Evolutionary conservation across 2,329 filamentous ascomycete species (phyloP).

Genomic region (Xylariaceae sp.): DNA sequence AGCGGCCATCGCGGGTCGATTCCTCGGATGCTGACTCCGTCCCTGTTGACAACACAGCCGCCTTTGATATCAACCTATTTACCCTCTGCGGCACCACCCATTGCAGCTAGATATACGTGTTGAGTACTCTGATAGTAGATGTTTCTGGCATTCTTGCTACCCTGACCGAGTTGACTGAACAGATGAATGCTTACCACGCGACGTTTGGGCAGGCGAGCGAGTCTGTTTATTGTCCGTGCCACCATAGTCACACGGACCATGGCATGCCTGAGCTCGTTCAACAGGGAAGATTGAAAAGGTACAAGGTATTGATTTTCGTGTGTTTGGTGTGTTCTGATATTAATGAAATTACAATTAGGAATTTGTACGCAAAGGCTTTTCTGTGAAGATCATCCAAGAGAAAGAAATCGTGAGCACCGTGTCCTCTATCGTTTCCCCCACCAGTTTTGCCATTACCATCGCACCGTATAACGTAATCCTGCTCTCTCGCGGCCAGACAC

Average conservation of each 20-base stretch:
- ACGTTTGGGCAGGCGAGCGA: conserved; percentile 12
- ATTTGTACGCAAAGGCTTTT: background rate
- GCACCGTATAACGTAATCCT: background rate
- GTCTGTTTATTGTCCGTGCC: conserved; percentile 12
- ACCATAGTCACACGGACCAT: conserved; percentile 5
- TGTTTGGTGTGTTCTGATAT: background rate
- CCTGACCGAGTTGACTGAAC: background rate
- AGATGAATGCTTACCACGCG: conserved; percentile 11
- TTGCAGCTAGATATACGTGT: conserved; percentile 1
- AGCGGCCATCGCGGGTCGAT: background rate
- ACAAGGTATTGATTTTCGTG: background rate
- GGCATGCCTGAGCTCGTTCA: background rate
- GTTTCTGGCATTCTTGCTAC: background rate
- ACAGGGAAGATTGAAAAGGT: background rate
- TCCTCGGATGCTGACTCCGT: conserved; percentile 2
- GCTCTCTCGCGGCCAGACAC: background rate
- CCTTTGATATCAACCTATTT: background rate
- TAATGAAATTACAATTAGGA: background rate
- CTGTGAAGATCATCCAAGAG: background rate
- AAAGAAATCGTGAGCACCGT: background rate
- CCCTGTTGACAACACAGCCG: conserved; percentile 1
- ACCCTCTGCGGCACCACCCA: conserved; percentile 4
- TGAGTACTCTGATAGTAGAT: background rate
- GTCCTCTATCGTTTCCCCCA: background rate
- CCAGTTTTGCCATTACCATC: background rate